phyloP scores from a whole-genome alignment of 768 basidiomycete genomes.

The Hemileccinum rubropunctum region DNA sequence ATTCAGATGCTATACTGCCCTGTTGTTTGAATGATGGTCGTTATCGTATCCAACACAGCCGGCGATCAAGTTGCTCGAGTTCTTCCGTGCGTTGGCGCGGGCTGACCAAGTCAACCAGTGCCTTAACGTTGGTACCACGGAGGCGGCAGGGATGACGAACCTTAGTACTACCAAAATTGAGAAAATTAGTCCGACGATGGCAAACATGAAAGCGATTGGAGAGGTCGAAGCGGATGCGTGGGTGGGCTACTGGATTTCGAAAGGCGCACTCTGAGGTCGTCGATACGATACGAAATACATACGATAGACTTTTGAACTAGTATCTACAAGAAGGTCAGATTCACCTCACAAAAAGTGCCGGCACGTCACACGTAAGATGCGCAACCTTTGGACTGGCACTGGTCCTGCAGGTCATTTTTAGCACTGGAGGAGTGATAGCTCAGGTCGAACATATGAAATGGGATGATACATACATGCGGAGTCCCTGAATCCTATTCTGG shows the following conservation, averaged over 20 bases:
- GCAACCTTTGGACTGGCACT: too few species aligned
- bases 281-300: too few species aligned
- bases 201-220: conserved; percentile 24
- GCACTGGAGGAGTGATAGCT: too few species aligned
- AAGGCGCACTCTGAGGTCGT: conserved; percentile 17
- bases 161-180: conserved; percentile 16
- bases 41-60: conserved; percentile 22
- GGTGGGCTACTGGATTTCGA: conserved; percentile 26
- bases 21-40: neutral
- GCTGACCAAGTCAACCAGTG: conserved; percentile 14
- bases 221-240: conserved; percentile 22
- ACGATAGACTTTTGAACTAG: too few species aligned
- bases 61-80: conserved; percentile 34
- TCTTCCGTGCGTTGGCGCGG: conserved; percentile 25
- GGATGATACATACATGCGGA: too few species aligned
- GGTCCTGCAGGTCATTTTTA: too few species aligned
- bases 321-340: too few species aligned
- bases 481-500: too few species aligned
- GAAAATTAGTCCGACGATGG: conserved; percentile 21
- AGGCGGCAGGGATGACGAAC: conserved; percentile 21
- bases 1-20: too few species aligned
- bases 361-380: too few species aligned
- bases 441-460: too few species aligned
- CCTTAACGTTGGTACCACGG: neutral
- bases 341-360: too few species aligned